Base-by-base conservation (phyloP, 148 eudicot genomes). In the Cornus suecica region DNA sequence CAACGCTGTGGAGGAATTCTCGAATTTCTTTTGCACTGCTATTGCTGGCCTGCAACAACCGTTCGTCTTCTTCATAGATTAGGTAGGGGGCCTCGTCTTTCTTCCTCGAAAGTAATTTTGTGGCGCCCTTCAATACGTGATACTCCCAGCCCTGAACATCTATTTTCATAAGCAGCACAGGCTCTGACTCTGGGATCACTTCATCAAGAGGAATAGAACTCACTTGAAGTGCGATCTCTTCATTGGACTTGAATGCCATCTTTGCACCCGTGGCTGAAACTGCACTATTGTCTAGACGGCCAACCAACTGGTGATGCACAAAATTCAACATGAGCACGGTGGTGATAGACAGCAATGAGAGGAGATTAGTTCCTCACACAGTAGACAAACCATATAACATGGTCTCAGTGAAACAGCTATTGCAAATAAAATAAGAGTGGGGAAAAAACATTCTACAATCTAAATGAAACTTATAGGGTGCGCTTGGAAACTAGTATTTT, bases 111-210 rank as follows among this genome's bases (percentile, higher is more conserved):
- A 95, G 84, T 71, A 95, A 71, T 78, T 85, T 92, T 62, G 86
- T 79, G 18, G 99, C 97, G 64, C 99, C 99, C 77, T 91, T 95
- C 63, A 95, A 79, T 2, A 95, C 99, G 65, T 95, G 97, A 77
- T 88, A 83, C 74, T 95, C 99, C 99, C 99, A 95, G 10, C 99
- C 99, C 80, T 95, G 99, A 70, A 91, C 97, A 74, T 91, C 97
- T 68, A 91, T 88, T 80, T 91, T 91, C 45, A 91, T 72, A 68
- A 91, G 80, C 26, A 88, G 85, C 26, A 91, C 92, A 8, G 80
- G 86, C 78, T 89, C 92, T 7, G 88, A 77, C 15, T 85, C 92
- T 32, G 81, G 81, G 68, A 91, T 84, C 31, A 91, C 74, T 54
- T 86, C 84, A 80, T 92, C 94, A 22, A 92, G 97, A 65, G 97